Evolutionary conservation across 257 asterid genomes (phyloP).

Genomic region (Marsdenia floribunda): DNA sequence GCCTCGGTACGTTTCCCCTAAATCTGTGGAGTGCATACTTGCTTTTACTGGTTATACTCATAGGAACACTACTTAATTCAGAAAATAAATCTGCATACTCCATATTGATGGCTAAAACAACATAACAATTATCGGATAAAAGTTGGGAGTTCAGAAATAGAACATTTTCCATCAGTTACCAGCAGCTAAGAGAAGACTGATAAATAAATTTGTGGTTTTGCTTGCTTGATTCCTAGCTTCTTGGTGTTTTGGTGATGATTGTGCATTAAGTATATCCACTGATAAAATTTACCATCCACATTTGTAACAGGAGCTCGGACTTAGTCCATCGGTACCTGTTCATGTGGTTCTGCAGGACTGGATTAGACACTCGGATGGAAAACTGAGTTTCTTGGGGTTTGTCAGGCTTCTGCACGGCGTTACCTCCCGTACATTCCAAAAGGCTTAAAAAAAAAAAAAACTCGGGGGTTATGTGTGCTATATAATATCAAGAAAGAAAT

Average conservation of each 20-base stretch:
- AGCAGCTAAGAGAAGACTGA: not conserved
- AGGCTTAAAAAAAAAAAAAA: slow-evolving; percentile 32
- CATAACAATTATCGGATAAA: not conserved
- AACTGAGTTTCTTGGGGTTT: slow-evolving; percentile 91
- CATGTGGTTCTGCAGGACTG: slow-evolving; percentile 93
- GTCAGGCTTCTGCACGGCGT: slow-evolving; percentile 84
- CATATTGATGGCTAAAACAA: not conserved
- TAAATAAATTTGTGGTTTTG: not conserved
- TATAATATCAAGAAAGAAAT: too few relatives aligned
- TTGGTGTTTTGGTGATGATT: not conserved
- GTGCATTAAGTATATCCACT: not conserved
- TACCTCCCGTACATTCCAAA: slow-evolving; percentile 67
- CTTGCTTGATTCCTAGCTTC: not conserved
- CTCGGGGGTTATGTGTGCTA: too few relatives aligned
- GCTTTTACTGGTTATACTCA: not conserved
- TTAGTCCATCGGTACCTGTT: slow-evolving; percentile 79
- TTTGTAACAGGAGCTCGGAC: slow-evolving; percentile 69
- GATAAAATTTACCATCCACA: not conserved
- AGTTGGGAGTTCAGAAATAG: not conserved
- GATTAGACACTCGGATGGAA: slow-evolving; percentile 89
- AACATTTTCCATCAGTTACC: not conserved
- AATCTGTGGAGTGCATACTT: not conserved
- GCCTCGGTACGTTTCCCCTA: slow-evolving; percentile 60
- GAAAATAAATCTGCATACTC: not conserved
- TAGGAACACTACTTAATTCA: not conserved